Base-by-base conservation (phyloP, 371 early-diverging fungal species). In the Rozella allomycis region DNA sequence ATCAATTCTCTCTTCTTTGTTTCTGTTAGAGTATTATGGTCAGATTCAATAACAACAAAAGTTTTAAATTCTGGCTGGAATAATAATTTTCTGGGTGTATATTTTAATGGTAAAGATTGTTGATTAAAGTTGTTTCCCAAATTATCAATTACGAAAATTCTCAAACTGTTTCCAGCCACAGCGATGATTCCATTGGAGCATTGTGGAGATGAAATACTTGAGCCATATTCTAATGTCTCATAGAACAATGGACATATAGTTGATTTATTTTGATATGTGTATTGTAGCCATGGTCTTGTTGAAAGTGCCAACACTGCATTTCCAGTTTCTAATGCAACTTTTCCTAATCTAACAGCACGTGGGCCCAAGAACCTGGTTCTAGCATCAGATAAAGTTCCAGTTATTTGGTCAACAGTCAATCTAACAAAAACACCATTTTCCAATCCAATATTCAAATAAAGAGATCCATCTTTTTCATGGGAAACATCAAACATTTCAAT, bases 351-450 rank as follows among this genome's bases (percentile, higher is more conserved):
- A 26, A 88, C 82, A 0, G 78, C 60, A 14, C 68, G 58, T 5
- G 87, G 57, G 11, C 96, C 96, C 32, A 91, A 49, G 39, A 87
- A 83, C 11, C 90, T 67, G 26, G 76, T 66, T 12, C 96, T 70
- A 1, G 85, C 65, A 33, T 84, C 87, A 13, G 72, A 69, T 20
- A 94, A 49, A 34, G 66, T 67, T 11, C 88, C 91, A 0, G 83
- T 76, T 25, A 72, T 60, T 4, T 55, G 67, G 42, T 84, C 84
- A 37, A 90, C 55, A 0, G 78, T 61, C 0, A 85, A 78, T n/a
- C 90, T 76, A 33, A 86, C 45, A 12, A 83, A 51, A 3, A 85
- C 62, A 40, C 96, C 96, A 47, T 84, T 87, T 18, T 59, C 57
- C 30, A 93, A 59, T 33, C 96, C 96, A 40, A 81, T 75, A 47